phyloP scores from a whole-genome alignment of 1,284 basidiomycete species.

The Cryptococcus deneoformans region DNA sequence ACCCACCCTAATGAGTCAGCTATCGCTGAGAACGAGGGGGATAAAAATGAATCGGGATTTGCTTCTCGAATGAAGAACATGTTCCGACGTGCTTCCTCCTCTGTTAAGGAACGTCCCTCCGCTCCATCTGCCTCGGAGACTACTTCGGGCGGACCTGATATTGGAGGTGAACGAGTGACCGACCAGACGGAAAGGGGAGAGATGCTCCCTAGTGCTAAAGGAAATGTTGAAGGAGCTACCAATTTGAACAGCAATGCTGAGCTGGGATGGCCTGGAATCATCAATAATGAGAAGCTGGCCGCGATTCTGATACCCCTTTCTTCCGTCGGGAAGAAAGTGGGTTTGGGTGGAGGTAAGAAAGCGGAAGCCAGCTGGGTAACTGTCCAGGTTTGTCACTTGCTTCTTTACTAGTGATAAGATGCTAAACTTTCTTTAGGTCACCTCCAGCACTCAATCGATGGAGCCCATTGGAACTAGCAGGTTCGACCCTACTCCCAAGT shows the following conservation, averaged over 20 bases:
- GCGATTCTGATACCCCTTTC: slow-evolving; percentile 30
- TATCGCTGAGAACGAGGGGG: background rate
- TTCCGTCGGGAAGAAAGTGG: slow-evolving; percentile 28
- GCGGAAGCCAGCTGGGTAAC: slow-evolving; percentile 25
- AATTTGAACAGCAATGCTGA: slow-evolving; percentile 33
- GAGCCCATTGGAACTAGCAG: slow-evolving; percentile 7
- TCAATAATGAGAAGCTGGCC: slow-evolving; percentile 31
- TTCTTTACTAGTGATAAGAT: background rate
- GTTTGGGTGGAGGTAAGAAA: slow-evolving; percentile 27
- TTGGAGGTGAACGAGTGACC: slow-evolving; percentile 17
- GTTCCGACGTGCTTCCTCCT: slow-evolving; percentile 21
- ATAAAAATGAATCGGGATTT: slow-evolving; percentile 14
- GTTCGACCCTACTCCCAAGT: slow-evolving; percentile 16
- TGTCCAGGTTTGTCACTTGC: slow-evolving; percentile 20
- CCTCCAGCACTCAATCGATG: background rate
- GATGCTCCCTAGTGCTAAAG: slow-evolving; percentile 19
- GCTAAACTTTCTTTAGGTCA: background rate
- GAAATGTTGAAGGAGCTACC: slow-evolving; percentile 24
- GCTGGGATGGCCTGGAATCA: slow-evolving; percentile 36
- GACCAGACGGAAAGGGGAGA: slow-evolving; percentile 30
- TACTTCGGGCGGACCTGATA: background rate
- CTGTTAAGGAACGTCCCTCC: slow-evolving; percentile 1
- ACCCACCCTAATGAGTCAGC: background rate
- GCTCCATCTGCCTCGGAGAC: background rate
- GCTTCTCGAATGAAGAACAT: slow-evolving; percentile 33